Percentiles rank a stretch among this genome's conserved stretches.
phyloP scores from a whole-genome alignment of 2,329 filamentous ascomycete species.

The Fusarium kyushuense region DNA sequence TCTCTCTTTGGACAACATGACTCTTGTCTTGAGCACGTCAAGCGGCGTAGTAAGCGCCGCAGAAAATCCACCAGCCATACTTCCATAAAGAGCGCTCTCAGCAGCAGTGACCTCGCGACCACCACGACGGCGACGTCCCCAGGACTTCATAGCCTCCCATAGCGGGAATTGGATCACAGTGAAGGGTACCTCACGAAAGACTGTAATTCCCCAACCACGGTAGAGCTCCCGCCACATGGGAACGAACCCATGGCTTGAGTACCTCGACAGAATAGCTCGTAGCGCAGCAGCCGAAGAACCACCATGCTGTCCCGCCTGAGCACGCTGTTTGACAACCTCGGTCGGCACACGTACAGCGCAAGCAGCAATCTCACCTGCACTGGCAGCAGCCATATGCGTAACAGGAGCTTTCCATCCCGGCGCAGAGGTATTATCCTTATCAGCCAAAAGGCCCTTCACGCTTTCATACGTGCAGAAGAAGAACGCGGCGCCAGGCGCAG shows the following conservation, averaged over 20 bases:
- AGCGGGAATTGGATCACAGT: slow-evolving; percentile 97
- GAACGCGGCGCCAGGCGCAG: slow-evolving; percentile 91
- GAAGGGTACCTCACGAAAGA: slow-evolving; percentile 96
- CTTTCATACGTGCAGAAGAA: slow-evolving; percentile 97
- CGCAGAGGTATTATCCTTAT: slow-evolving; percentile 40
- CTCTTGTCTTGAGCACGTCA: slow-evolving; percentile 95
- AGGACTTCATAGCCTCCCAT: slow-evolving; percentile 92
- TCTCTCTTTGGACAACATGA: slow-evolving; percentile 86
- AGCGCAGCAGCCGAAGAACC: slow-evolving; percentile 76
- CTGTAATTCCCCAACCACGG: slow-evolving; percentile 89
- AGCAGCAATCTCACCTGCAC: slow-evolving; percentile 88
- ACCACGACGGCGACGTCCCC: slow-evolving; percentile 62
- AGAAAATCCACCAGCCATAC: slow-evolving; percentile 83
- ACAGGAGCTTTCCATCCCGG: slow-evolving; percentile 51
- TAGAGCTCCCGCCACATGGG: slow-evolving; percentile 87
- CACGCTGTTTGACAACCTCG: slow-evolving; percentile 96
- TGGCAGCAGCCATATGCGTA: slow-evolving; percentile 87
- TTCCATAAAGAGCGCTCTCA: slow-evolving; percentile 89
- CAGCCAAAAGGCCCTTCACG: slow-evolving; percentile 69
- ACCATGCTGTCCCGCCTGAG: slow-evolving; percentile 87
- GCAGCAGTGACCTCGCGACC: slow-evolving; percentile 70
- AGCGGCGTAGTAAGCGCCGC: slow-evolving; percentile 91
- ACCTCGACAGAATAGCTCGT: slow-evolving; percentile 72
- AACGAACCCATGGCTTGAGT: slow-evolving; percentile 57
- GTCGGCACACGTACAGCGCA: slow-evolving; percentile 94